These are phyloP conservation scores for Sugiyamaella marilandica DNA, from an alignment of 805 yeast species.

Conservation along the genomic window DNA sequence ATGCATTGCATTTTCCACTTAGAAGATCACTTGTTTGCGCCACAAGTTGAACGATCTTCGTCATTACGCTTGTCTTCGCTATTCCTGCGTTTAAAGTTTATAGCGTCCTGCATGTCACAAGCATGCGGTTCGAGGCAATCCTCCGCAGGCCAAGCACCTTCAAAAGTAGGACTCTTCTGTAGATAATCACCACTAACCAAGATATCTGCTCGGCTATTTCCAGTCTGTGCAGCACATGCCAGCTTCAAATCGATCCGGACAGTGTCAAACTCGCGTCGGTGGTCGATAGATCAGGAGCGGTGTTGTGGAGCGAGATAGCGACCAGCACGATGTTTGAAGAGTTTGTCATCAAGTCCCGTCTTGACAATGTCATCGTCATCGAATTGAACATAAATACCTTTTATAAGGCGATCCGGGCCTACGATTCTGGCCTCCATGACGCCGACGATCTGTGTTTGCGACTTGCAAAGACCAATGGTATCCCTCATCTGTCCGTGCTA, in stretches of 20 bases:
- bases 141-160: slow-evolving; percentile 4
- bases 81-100: too few relatives aligned
- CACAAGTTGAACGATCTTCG: too few relatives aligned
- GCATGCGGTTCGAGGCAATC: slow-evolving; percentile 2
- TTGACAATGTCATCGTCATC: slow-evolving; percentile 52
- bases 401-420: slow-evolving; percentile 52
- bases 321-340: slow-evolving; percentile 41
- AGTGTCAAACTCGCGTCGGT: slow-evolving; percentile 49
- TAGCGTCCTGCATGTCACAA: not conserved
- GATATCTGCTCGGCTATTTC: slow-evolving; percentile 48
- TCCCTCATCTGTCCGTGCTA: slow-evolving; percentile 51
- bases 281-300: slow-evolving; percentile 49
- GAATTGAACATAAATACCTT: slow-evolving; percentile 62
- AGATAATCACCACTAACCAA: slow-evolving; percentile 1
- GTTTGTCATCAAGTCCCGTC: slow-evolving; percentile 47
- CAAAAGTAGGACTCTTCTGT: slow-evolving; percentile 1
- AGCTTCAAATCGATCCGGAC: slow-evolving; percentile 50
- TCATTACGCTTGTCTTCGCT: too few relatives aligned
- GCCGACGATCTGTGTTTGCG: slow-evolving; percentile 25
- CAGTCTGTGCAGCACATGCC: slow-evolving; percentile 49
- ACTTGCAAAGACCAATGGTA: slow-evolving; percentile 31
- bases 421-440: slow-evolving; percentile 40
- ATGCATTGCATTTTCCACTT: too few relatives aligned
- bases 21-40: too few relatives aligned
- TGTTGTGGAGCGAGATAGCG: slow-evolving; percentile 59